These are phyloP conservation scores for Colletotrichum higginsianum DNA, from an alignment of 2,329 filamentous ascomycete genomes.

Conservation along the genomic window DNA sequence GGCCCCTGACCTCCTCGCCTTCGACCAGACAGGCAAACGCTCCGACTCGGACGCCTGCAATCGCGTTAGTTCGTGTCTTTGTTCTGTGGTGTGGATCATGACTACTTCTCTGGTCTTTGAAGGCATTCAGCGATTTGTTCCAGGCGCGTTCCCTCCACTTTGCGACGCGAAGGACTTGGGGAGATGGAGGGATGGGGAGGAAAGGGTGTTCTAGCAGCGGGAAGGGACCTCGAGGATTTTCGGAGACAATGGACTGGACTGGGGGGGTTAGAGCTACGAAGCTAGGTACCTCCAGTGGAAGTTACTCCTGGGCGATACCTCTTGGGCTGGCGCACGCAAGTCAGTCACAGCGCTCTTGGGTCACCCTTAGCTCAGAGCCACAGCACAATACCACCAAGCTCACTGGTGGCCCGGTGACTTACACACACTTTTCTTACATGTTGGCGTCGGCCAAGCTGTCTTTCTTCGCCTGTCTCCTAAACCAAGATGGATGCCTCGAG, in stretches of 20 bases:
- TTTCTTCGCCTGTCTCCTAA: conserved; percentile 6
- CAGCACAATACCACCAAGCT: conserved; percentile 34
- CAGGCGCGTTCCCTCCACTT: conserved; percentile 46
- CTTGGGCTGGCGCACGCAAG: conserved; percentile 16
- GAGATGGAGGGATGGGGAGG: conserved; percentile 39
- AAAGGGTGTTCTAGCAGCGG: conserved; percentile 44
- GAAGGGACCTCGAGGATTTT: conserved; percentile 44
- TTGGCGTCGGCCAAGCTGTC: conserved; percentile 25
- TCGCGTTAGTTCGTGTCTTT: conserved; percentile 39
- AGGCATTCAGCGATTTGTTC: conserved; percentile 43
- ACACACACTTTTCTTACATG: conserved; percentile 32
- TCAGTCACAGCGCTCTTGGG: conserved; percentile 34
- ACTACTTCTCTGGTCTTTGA: conserved; percentile 46
- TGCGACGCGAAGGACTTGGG: conserved; percentile 46
- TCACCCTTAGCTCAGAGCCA: conserved; percentile 31
- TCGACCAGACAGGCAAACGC: conserved; percentile 36
- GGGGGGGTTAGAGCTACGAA: conserved; percentile 43
- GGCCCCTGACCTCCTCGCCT: conserved; percentile 43
- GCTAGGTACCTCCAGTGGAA: conserved; percentile 21
- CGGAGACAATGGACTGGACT: conserved; percentile 46
- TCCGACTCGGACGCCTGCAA: conserved; percentile 31
- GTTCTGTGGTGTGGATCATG: not conserved
- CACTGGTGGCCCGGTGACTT: conserved; percentile 31
- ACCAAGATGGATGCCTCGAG: conserved; percentile 1
- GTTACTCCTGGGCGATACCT: conserved; percentile 2